Conservation (phyloP, 2,329 filamentous ascomycete species). For the Curvularia sp. region DNA sequence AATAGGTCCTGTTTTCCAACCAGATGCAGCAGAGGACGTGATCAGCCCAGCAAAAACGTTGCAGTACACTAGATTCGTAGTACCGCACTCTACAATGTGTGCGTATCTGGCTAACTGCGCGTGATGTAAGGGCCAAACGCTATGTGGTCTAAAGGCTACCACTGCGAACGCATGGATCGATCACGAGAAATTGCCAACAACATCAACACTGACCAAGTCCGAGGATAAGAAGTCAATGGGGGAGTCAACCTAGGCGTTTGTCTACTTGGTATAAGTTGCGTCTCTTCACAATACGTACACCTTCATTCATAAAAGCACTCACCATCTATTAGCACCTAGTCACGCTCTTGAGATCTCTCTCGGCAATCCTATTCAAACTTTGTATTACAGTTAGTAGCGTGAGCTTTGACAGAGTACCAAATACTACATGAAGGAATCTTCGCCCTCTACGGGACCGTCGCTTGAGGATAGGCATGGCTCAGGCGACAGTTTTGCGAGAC, state of each 20-base stretch:
- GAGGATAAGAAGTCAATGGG: constrained; percentile 4
- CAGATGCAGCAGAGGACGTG: too few species aligned
- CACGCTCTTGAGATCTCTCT: not conserved
- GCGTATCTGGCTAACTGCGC: constrained; percentile 1
- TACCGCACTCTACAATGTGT: not conserved
- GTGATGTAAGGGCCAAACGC: constrained; percentile 11
- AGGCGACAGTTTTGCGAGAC: constrained; percentile 2
- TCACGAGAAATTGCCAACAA: constrained; percentile 39
- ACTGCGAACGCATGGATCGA: constrained; percentile 36
- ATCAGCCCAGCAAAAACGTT: not conserved
- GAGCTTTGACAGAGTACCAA: not conserved
- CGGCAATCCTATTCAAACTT: not conserved
- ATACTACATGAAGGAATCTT: constrained; percentile 25
- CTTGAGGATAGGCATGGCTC: constrained; percentile 1
- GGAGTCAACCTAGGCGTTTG: constrained; percentile 13
- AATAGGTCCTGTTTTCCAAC: not conserved
- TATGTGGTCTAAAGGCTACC: not conserved
- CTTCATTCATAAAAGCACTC: not conserved
- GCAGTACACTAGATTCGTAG: not conserved
- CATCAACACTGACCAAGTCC: constrained; percentile 7
- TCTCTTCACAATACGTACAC: constrained; percentile 16
- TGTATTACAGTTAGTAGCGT: constrained; percentile 1
- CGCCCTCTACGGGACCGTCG: constrained; percentile 7
- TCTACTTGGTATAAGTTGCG: constrained; percentile 10
- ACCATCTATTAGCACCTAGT: not conserved